These are phyloP conservation scores for Leishmania tarentolae DNA, from an alignment of 208 protist species.

Conservation along the genomic window DNA sequence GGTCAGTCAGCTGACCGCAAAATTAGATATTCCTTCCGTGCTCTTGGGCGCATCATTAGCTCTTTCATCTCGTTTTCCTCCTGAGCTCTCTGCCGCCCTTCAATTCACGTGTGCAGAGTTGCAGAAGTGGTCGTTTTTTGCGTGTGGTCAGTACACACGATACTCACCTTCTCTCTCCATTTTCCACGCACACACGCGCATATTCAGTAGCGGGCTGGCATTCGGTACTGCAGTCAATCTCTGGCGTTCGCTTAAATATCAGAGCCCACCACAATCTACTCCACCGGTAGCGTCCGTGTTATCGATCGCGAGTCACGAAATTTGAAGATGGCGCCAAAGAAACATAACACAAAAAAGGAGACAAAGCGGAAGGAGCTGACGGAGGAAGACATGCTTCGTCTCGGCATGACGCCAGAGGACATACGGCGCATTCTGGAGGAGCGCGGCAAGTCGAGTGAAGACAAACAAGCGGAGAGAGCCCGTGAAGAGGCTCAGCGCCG, in stretches of 20 bases:
- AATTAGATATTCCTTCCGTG: neutral
- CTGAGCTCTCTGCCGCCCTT: neutral
- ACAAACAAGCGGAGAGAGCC: constrained; percentile 56
- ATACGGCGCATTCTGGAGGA: constrained; percentile 68
- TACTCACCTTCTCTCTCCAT: no score
- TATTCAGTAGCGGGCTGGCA: neutral
- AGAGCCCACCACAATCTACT: neutral
- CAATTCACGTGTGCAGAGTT: neutral
- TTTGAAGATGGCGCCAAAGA: constrained; percentile 59
- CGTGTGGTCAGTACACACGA: neutral
- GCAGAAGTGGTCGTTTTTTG: neutral
- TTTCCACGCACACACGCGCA: neutral
- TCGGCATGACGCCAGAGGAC: constrained; percentile 79
- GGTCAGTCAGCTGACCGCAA: neutral
- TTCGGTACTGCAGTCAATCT: neutral
- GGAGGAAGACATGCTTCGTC: constrained; percentile 76
- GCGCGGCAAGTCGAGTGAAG: constrained; percentile 60
- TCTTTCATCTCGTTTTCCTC: neutral
- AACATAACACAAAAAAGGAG: constrained; percentile 49
- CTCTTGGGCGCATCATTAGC: no score
- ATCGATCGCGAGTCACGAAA: neutral
- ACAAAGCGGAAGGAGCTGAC: constrained; percentile 58
- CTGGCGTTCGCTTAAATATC: neutral
- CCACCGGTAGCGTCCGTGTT: neutral
- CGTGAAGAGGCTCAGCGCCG: constrained; percentile 34